Evolutionary conservation across 345 rosid genomes (phyloP).

Genomic region (Gossypium bickii): DNA sequence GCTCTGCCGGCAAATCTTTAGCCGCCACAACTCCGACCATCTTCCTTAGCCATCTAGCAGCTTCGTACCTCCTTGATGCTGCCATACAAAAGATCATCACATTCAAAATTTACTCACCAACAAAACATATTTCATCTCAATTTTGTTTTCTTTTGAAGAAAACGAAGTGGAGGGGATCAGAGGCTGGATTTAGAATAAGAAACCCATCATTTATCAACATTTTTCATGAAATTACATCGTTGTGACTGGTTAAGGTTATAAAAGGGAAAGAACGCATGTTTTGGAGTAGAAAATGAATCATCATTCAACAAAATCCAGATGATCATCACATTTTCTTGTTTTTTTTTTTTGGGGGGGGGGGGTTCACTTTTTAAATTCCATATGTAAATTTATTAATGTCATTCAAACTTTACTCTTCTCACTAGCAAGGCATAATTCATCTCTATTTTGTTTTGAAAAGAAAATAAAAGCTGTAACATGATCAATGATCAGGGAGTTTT

Average conservation of each 20-base stretch:
- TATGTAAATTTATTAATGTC: too few species aligned
- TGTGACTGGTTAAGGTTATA: neutral
- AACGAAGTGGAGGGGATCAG: neutral
- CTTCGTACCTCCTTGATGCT: slow-evolving; percentile 74
- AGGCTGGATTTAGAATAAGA: neutral
- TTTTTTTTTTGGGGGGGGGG: too few species aligned
- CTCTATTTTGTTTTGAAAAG: too few species aligned
- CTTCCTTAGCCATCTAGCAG: slow-evolving; percentile 79
- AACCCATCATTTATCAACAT: too few species aligned
- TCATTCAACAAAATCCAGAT: slow-evolving; percentile 4
- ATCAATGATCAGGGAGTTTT: too few species aligned
- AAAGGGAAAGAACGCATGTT: neutral
- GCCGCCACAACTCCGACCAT: slow-evolving; percentile 73
- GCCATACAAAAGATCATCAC: slow-evolving; percentile 20
- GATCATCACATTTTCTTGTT: too few species aligned
- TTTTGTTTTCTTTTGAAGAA: neutral
- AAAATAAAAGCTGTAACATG: too few species aligned
- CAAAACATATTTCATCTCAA: neutral
- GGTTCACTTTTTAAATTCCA: too few species aligned
- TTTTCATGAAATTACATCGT: neutral
- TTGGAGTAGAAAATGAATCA: neutral
- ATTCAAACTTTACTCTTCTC: too few species aligned
- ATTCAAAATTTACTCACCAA: neutral
- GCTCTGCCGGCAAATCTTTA: slow-evolving; percentile 81
- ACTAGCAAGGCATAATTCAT: too few species aligned